Conservation (phyloP, 805 yeast species). For the Kuraishia molischiana region DNA sequence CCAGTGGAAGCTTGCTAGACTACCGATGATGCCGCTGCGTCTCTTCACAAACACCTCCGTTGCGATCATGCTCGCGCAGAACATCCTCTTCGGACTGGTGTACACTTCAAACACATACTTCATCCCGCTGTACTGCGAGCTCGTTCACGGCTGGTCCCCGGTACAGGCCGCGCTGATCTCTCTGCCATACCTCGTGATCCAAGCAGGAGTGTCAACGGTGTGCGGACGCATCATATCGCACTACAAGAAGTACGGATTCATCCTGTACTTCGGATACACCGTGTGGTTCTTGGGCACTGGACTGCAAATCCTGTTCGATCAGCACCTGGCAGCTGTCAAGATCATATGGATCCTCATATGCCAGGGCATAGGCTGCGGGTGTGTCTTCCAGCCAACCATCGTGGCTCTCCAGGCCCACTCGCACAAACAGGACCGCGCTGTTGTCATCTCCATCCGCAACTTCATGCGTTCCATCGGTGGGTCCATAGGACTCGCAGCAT, state of each 20-base stretch:
- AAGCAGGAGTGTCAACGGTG: conserved; percentile 28
- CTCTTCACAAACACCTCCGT: conserved; percentile 27
- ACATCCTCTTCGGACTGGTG: conserved; percentile 37
- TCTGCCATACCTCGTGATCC: conserved; percentile 34
- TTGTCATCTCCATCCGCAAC: conserved; percentile 47
- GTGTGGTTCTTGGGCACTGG: conserved; percentile 32
- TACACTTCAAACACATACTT: conserved; percentile 38
- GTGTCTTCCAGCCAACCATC: conserved; percentile 44
- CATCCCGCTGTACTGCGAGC: conserved; percentile 38
- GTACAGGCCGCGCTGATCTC: conserved; percentile 29
- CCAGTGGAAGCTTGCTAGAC: conserved; percentile 36
- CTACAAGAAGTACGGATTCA: conserved; percentile 30
- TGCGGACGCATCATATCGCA: conserved; percentile 36
- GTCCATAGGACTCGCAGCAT: conserved; percentile 45
- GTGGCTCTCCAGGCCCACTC: conserved; percentile 48
- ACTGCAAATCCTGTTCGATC: conserved; percentile 24
- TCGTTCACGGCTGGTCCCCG: conserved; percentile 29
- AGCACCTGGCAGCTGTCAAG: conserved; percentile 20
- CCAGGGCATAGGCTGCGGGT: conserved; percentile 35
- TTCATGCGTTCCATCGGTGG: conserved; percentile 52
- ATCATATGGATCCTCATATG: conserved; percentile 24
- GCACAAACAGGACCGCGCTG: conserved; percentile 41
- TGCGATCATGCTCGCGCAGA: conserved; percentile 24
- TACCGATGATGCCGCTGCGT: conserved; percentile 47
- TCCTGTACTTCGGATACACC: conserved; percentile 30